phyloP scores from a whole-genome alignment of 768 basidiomycete genomes.

The Tubosaeta brunneosetosa region DNA sequence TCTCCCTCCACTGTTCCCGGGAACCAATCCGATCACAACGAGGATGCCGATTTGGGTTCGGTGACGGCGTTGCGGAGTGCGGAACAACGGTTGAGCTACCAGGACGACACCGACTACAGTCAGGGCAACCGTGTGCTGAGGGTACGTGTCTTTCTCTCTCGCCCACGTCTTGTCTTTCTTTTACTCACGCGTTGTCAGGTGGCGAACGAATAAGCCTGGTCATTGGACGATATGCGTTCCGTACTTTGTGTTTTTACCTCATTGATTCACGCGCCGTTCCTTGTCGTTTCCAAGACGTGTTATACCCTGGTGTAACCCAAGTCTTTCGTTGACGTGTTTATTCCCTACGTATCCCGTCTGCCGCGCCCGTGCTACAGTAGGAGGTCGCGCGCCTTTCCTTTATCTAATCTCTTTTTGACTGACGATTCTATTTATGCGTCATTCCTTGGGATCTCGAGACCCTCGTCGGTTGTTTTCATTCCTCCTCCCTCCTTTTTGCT shows the following conservation, averaged over 20 bases:
- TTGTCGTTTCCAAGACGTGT: background rate
- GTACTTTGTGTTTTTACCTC: background rate
- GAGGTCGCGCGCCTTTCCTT: background rate
- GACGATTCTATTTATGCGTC: background rate
- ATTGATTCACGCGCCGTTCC: background rate
- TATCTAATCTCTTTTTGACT: background rate
- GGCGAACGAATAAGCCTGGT: background rate
- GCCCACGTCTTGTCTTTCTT: background rate
- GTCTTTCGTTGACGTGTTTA: background rate
- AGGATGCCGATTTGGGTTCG: slow-evolving; percentile 6
- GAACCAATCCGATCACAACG: slow-evolving; percentile 12
- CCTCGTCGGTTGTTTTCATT: background rate
- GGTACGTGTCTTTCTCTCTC: slow-evolving; percentile 13
- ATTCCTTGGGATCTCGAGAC: background rate
- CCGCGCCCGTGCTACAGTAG: background rate
- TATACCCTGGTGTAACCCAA: background rate
- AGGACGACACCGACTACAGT: slow-evolving; percentile 27
- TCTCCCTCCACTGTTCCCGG: slow-evolving; percentile 13
- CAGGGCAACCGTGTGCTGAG: slow-evolving; percentile 27
- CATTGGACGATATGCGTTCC: background rate
- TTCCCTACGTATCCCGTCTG: background rate
- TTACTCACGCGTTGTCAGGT: background rate
- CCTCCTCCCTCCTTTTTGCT: background rate
- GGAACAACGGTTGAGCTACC: slow-evolving; percentile 28
- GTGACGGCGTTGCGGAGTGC: slow-evolving; percentile 9